Conservation (phyloP, 1,284 basidiomycete species). For the Kwoniella shivajii region DNA sequence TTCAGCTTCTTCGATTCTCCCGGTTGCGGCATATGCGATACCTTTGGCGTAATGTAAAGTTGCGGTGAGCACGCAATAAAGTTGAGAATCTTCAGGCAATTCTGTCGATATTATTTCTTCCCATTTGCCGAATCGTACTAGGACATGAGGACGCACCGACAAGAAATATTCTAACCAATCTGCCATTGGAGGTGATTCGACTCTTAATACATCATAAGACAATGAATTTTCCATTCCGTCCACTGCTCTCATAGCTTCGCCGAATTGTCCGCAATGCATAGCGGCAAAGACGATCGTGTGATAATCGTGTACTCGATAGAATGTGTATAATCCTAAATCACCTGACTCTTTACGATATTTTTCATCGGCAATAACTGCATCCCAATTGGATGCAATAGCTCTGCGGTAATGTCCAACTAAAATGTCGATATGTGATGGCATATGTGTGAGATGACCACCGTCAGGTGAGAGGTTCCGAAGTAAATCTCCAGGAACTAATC, state of each 20-base stretch:
- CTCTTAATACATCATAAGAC: conserved; percentile 30
- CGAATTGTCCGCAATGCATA: conserved; percentile 45
- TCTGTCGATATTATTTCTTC: conserved; percentile 34
- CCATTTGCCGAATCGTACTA: conserved; percentile 49
- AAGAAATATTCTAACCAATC: conserved; percentile 45
- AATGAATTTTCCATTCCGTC: conserved; percentile 38
- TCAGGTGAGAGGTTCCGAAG: conserved; percentile 43
- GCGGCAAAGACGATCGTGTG: conserved; percentile 44
- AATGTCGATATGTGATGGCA: conserved; percentile 49
- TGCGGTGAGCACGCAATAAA: conserved; percentile 39
- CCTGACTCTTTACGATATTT: conserved; percentile 29
- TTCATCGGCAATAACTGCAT: conserved; percentile 39
- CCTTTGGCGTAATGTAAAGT: conserved; percentile 42
- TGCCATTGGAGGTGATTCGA: conserved; percentile 28
- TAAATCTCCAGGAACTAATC: conserved; percentile 34
- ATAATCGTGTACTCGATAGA: conserved; percentile 48
- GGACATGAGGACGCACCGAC: conserved; percentile 35
- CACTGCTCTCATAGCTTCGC: conserved; percentile 30
- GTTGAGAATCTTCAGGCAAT: conserved; percentile 27
- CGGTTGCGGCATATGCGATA: conserved; percentile 34
- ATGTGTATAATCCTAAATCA: conserved; percentile 35
- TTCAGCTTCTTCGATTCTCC: conserved; percentile 23
- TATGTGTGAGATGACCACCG: conserved; percentile 45
- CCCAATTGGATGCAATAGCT: conserved; percentile 33
- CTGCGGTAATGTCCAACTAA: conserved; percentile 48